phyloP scores from a whole-genome alignment of 2,329 filamentous ascomycete genomes.

The Botrytis sinoallii region DNA sequence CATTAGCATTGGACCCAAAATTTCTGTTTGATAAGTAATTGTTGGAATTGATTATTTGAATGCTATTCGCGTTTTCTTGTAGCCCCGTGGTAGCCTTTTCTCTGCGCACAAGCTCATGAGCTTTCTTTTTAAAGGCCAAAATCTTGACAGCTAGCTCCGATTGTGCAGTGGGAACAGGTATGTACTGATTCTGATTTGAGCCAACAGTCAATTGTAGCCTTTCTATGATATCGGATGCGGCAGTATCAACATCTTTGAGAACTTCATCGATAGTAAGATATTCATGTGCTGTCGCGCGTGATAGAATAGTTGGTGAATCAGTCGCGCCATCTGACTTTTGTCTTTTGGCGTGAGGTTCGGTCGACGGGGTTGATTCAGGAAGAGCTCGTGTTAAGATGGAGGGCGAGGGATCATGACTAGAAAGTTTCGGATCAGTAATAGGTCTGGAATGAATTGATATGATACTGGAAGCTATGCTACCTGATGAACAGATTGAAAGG shows the following conservation, averaged over 20 bases:
- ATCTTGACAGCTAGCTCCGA: conserved; percentile 33
- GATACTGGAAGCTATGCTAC: conserved; percentile 13
- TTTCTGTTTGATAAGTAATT: conserved; percentile 25
- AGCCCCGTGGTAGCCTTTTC: conserved; percentile 53
- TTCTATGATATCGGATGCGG: conserved; percentile 48
- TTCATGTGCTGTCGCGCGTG: conserved; percentile 40
- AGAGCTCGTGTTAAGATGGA: conserved; percentile 55
- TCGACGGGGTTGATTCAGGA: conserved; percentile 42
- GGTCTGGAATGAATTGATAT: conserved; percentile 18
- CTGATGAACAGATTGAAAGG: neutral
- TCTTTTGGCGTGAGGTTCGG: conserved; percentile 58
- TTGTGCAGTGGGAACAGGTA: conserved; percentile 25
- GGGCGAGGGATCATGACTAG: conserved; percentile 53
- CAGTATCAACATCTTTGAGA: conserved; percentile 53
- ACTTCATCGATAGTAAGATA: conserved; percentile 65
- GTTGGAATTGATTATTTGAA: conserved; percentile 16
- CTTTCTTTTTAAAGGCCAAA: conserved; percentile 55
- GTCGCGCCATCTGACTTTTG: conserved; percentile 52
- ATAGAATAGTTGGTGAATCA: conserved; percentile 44
- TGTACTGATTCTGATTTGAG: conserved; percentile 29
- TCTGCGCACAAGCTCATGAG: conserved; percentile 60
- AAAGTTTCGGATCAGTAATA: conserved; percentile 29
- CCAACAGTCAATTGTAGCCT: conserved; percentile 45
- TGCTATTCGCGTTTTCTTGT: conserved; percentile 37
- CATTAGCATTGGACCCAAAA: conserved; percentile 24